Evolutionary conservation across 306 rosid genomes (phyloP), one percentile per base, ranked within the genome.

Genomic region (Argentina anserina): DNA sequence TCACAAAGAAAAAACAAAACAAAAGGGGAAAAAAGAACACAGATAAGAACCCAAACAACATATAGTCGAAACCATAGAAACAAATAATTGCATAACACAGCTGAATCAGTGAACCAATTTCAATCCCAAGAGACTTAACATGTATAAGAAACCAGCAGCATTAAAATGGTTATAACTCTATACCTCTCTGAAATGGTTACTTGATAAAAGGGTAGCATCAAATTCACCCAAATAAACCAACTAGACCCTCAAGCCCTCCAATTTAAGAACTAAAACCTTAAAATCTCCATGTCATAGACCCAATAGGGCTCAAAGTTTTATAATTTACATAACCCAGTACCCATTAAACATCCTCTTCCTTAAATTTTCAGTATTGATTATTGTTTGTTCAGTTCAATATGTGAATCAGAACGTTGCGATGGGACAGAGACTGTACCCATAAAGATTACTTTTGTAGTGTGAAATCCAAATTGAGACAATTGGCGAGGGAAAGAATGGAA

Each of bases 41-140:
- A 80, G 75, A 87, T 81, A 85, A 85, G 91, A 81, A 82, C 67
- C 78, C 65, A 84, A 75, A 75, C 83, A 65, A 68, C 67, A 79
- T 62, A 50, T 53, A 17, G 72, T 53, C 65, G 58, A 62, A 67
- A 65, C 65, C 58, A 78, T 61, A 72, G 46, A 69, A 67, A 68
- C 14, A 41, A 58, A 20, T 58, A 29, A 41, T 28, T 20, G 13
- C 41, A 58, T 42, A 33, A 62, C 56, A 72, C 43, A 58, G 67
- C 28, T 71, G 65, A 71, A 71, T 40, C 52, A 40, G 25, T 34
- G 39, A 21, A 52, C 14, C 41, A 66, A 66, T 41, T 25, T 65
- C 50, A 65, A 65, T 40, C 70, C 53, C 21, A 7, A 17, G 11
- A 25, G 65, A 21, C 20, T 26, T 26, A 47, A 39, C 52, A 55